Evolutionary conservation across 129 eudicot species (phyloP).

Genomic region (Kitagawia praeruptora): DNA sequence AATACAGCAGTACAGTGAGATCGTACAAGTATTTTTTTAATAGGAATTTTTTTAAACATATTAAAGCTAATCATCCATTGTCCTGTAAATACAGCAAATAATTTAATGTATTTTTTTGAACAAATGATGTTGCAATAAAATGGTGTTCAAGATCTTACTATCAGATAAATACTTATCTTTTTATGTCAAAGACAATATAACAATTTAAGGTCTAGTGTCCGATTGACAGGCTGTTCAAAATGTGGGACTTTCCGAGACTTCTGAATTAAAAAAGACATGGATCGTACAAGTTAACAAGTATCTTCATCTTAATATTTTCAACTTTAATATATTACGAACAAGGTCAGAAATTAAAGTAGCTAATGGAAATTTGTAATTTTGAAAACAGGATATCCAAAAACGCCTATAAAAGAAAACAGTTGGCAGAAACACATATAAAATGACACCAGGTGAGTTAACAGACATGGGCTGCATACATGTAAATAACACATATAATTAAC

Average conservation of each 20-base stretch:
- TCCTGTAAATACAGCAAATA: too few relatives aligned
- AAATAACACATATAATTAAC: too few relatives aligned
- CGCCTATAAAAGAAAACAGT: background rate
- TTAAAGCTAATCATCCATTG: too few relatives aligned
- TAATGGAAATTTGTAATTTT: background rate
- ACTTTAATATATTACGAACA: background rate
- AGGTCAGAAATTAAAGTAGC: background rate
- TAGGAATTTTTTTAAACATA: too few relatives aligned
- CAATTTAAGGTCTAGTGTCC: background rate
- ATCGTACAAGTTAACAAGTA: background rate
- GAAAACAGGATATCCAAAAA: background rate
- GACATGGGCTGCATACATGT: too few relatives aligned
- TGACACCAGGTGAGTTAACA: too few relatives aligned
- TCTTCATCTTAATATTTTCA: background rate
- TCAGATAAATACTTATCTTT: background rate
- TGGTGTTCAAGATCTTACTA: background rate
- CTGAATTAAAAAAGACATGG: background rate
- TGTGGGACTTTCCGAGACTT: background rate
- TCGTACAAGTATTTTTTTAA: too few relatives aligned
- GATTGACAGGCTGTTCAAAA: background rate
- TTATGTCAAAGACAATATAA: background rate
- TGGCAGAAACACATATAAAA: constrained; percentile 1
- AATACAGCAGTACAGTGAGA: background rate
- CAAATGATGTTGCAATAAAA: background rate
- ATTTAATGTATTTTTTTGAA: background rate